These are phyloP conservation scores for Chytridium lagenaria DNA, from an alignment of 371 early-diverging fungal species.

Conservation along the genomic window DNA sequence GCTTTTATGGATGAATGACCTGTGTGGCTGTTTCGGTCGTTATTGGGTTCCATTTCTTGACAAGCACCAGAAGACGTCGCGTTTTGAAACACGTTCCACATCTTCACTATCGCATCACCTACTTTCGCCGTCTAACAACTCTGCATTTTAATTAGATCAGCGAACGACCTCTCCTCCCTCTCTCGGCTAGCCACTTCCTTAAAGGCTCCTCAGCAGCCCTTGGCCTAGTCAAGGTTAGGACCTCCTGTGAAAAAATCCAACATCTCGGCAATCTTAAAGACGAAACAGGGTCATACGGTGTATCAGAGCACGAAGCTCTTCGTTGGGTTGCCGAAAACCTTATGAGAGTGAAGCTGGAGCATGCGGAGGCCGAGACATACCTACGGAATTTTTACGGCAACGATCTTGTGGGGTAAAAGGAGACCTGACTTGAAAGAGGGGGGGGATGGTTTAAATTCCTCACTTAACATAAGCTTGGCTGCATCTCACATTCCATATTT, in stretches of 20 bases:
- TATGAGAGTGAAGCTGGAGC: conserved; percentile 70
- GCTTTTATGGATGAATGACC: no score
- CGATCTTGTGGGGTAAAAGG: not conserved
- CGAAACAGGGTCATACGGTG: conserved; percentile 58
- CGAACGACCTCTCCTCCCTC: conserved; percentile 72
- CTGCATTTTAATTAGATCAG: no score
- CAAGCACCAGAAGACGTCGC: no score
- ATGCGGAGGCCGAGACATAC: conserved; percentile 75
- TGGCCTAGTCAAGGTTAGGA: conserved; percentile 82
- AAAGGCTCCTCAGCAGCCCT: conserved; percentile 92
- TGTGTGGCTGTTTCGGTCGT: no score
- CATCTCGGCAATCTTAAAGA: conserved; percentile 80
- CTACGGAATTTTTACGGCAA: conserved; percentile 70
- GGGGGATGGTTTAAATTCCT: not conserved
- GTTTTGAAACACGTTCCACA: no score
- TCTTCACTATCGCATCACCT: no score
- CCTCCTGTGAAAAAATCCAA: conserved; percentile 86
- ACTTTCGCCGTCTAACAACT: no score
- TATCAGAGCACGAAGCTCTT: conserved; percentile 70
- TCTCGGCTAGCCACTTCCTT: conserved; percentile 85
- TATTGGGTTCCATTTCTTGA: no score
- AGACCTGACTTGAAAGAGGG: no score
- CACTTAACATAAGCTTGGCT: no score
- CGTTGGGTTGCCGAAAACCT: conserved; percentile 65
- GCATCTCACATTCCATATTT: no score